phyloP scores from a whole-genome alignment of 495 filamentous ascomycete species.

The Xylaria castorea region DNA sequence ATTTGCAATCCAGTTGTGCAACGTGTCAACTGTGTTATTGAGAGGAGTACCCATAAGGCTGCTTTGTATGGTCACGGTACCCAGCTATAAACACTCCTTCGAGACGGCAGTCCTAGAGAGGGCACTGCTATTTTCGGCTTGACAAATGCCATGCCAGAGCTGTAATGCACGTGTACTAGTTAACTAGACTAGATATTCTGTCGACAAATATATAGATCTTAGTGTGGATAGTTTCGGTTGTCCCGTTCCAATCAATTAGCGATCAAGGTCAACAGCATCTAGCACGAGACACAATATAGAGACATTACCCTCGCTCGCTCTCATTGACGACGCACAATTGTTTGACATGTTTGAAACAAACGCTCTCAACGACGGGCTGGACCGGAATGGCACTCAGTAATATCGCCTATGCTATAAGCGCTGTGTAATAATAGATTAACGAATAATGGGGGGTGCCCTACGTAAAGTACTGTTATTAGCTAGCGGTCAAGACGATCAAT shows the following conservation, averaged over 20 bases:
- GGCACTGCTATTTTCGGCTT: slow-evolving; percentile 15
- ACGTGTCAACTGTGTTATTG: slow-evolving; percentile 27
- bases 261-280: slow-evolving; percentile 14
- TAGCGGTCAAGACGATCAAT: background rate
- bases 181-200: slow-evolving; percentile 6
- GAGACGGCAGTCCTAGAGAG: slow-evolving; percentile 12
- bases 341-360: slow-evolving; percentile 22
- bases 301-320: background rate
- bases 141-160: slow-evolving; percentile 17
- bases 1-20: slow-evolving; percentile 24
- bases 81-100: slow-evolving; percentile 6
- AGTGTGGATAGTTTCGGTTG: background rate
- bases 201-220: background rate
- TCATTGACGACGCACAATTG: slow-evolving; percentile 12
- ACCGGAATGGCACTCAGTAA: slow-evolving; percentile 4
- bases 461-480: background rate
- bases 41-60: slow-evolving; percentile 1
- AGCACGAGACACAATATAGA: slow-evolving; percentile 14
- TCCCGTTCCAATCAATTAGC: slow-evolving; percentile 12
- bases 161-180: slow-evolving; percentile 14
- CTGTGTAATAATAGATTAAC: slow-evolving; percentile 17
- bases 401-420: slow-evolving; percentile 17
- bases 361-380: slow-evolving; percentile 2
- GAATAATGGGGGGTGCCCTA: background rate
- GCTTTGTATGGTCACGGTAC: background rate